Evolutionary conservation across 176 grass and related monocot species (phyloP).

Genomic region (Avena atlantica): DNA sequence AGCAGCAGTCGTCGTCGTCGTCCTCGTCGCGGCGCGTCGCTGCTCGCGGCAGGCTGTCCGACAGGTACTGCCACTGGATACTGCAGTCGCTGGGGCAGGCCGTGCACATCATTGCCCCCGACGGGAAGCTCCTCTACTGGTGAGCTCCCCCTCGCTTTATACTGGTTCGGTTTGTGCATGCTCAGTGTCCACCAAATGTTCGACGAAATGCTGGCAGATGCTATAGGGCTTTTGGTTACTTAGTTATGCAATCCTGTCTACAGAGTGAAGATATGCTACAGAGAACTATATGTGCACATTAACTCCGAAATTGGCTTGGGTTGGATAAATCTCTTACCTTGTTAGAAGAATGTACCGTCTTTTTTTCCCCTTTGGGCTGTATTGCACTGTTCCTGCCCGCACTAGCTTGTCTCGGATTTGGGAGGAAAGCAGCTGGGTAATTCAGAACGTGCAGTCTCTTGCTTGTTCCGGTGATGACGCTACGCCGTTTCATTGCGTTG

Average conservation of each 20-base stretch:
- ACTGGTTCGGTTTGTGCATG: neutral
- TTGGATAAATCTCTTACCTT: too few species aligned
- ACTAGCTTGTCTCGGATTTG: neutral
- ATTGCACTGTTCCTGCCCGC: neutral
- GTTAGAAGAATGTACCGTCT: too few species aligned
- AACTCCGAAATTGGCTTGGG: too few species aligned
- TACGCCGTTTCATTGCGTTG: neutral
- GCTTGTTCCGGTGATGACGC: neutral
- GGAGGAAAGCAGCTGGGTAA: neutral
- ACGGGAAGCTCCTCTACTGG: slow-evolving; percentile 80
- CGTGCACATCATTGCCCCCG: slow-evolving; percentile 70
- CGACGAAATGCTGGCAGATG: slow-evolving; percentile 9
- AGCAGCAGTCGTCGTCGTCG: slow-evolving; percentile 1
- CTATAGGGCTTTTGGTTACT: neutral
- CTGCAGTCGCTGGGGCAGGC: slow-evolving; percentile 86
- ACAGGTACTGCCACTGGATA: slow-evolving; percentile 69
- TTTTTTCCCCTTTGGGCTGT: too few species aligned
- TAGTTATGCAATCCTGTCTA: neutral
- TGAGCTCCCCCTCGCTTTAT: slow-evolving; percentile 25
- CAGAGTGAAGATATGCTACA: too few species aligned
- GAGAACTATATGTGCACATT: too few species aligned
- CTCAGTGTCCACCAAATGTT: neutral
- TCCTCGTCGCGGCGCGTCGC: slow-evolving; percentile 26
- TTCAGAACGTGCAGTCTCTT: neutral
- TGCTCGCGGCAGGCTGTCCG: slow-evolving; percentile 54